phyloP scores from a whole-genome alignment of 768 basidiomycete genomes.

The Hydnum rufescens region DNA sequence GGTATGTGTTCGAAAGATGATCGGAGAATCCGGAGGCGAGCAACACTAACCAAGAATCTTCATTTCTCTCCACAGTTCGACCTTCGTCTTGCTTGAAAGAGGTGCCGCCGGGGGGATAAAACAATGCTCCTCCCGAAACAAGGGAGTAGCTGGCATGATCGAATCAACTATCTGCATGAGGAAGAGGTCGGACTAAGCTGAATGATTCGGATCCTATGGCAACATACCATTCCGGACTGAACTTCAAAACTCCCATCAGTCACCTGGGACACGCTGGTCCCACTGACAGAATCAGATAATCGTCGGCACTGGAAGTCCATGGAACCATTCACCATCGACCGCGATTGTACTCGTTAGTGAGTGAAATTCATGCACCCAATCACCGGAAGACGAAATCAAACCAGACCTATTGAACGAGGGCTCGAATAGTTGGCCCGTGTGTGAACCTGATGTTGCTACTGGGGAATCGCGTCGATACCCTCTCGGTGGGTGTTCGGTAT shows the following conservation, averaged over 20 bases:
- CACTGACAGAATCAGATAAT: neutral
- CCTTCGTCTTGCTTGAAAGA: constrained; percentile 32
- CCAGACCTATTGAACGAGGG: constrained; percentile 14
- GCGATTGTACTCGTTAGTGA: neutral
- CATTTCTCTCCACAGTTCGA: constrained; percentile 80
- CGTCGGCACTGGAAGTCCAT: neutral
- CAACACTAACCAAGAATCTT: constrained; percentile 55
- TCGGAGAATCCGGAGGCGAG: neutral
- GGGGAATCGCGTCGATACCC: neutral
- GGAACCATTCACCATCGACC: neutral
- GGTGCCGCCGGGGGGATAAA: too few species aligned
- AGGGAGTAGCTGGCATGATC: too few species aligned
- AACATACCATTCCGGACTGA: too few species aligned
- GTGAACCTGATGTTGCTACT: neutral
- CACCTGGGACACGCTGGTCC: neutral
- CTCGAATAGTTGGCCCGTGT: neutral
- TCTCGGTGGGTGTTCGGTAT: neutral
- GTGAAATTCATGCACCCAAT: constrained; percentile 8
- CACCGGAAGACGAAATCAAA: constrained; percentile 23
- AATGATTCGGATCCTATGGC: too few species aligned
- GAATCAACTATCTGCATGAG: too few species aligned
- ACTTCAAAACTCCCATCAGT: too few species aligned
- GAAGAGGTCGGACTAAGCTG: too few species aligned
- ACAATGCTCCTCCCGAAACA: too few species aligned
- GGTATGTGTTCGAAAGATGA: neutral